Percentiles rank a stretch among this genome's conserved stretches.
Conservation (phyloP, 345 rosid genomes). For the Mangifera indica region DNA sequence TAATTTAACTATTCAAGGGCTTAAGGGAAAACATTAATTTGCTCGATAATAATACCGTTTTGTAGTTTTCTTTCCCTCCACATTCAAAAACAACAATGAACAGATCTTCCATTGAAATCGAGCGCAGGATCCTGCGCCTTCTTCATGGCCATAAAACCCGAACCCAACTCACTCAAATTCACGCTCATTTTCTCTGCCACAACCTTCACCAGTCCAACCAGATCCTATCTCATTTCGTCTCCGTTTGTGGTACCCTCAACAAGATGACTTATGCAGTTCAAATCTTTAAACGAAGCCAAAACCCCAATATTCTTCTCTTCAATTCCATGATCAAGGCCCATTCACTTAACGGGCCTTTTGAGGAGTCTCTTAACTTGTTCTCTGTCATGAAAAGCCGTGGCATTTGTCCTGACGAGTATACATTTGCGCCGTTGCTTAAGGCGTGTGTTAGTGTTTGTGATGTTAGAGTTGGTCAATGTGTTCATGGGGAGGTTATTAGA, state of each 20-base stretch:
- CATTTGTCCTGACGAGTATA: constrained; percentile 68
- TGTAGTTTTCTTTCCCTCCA: not conserved
- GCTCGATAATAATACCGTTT: too few species aligned
- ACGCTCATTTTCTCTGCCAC: constrained; percentile 66
- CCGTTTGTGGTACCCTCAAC: constrained; percentile 58
- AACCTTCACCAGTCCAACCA: constrained; percentile 54
- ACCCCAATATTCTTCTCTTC: constrained; percentile 55
- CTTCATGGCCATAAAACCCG: constrained; percentile 64
- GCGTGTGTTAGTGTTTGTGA: constrained; percentile 45
- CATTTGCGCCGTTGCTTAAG: constrained; percentile 69
- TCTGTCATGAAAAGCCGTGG: constrained; percentile 46
- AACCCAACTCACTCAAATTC: constrained; percentile 55
- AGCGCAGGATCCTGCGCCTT: constrained; percentile 53
- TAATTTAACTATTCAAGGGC: too few species aligned
- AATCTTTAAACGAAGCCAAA: constrained; percentile 39
- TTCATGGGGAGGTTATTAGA: constrained; percentile 53
- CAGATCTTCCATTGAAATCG: constrained; percentile 32
- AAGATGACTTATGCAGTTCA: constrained; percentile 45
- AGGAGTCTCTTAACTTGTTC: constrained; percentile 47
- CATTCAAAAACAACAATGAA: constrained; percentile 21
- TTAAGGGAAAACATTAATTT: too few species aligned
- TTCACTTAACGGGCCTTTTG: constrained; percentile 49
- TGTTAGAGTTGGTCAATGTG: constrained; percentile 37
- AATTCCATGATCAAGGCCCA: constrained; percentile 67
- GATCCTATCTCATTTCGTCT: constrained; percentile 63